Evolutionary conservation across 2,329 filamentous ascomycete genomes (phyloP), one percentile per base, ranked within the genome.

Genomic region (Clarireedia homoeocarpa): DNA sequence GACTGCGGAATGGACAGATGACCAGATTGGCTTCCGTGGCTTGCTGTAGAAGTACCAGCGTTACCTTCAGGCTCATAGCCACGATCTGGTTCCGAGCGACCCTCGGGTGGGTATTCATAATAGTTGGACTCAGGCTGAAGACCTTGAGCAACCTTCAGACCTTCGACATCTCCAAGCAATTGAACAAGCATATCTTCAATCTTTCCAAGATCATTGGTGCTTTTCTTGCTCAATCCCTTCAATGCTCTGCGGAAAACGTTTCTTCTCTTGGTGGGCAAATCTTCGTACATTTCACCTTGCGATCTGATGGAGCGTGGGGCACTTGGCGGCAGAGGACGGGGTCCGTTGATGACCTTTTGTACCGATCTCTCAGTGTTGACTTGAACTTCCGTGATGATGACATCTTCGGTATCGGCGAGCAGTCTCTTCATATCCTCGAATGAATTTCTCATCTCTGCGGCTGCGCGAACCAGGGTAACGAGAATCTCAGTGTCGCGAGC

Each of bases 401-500:
- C 81, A 58, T 89, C 89, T 67, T 96, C 92, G 58, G 95, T 92
- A 62, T 95, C 88, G 50, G 88, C 86, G 59, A 99, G 87, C 67
- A 95, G 86, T 61, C 86, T 88, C 76, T 94, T 96, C 79, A 99
- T 88, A 65, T 96, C 91, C 62, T 95, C 89, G 68, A 97, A 95
- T 0, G 90, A 95, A 64, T 89, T 95, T 61, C 92, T 89, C 91
- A 97, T 97, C 72, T 99, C 94, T 12, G 94, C 86, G 4, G 94
- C 92, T 54, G 91, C 91, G 58, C 92, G 86, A 59, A 99, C 94
- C 34, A 99, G 82, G 0, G 94, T 92, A 48, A 96, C 89, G 17
- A 99, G 77, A 55, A 99, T 96, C 72, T 99, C 94, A 0, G 94
- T 97, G 66, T 99, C 94, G 46, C 94, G 83, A 47, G 94, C 94